Evolutionary conservation across 2,329 filamentous ascomycete species (phyloP), one percentile per base, ranked within the genome.

Genomic region (Metarhizium rileyi): DNA sequence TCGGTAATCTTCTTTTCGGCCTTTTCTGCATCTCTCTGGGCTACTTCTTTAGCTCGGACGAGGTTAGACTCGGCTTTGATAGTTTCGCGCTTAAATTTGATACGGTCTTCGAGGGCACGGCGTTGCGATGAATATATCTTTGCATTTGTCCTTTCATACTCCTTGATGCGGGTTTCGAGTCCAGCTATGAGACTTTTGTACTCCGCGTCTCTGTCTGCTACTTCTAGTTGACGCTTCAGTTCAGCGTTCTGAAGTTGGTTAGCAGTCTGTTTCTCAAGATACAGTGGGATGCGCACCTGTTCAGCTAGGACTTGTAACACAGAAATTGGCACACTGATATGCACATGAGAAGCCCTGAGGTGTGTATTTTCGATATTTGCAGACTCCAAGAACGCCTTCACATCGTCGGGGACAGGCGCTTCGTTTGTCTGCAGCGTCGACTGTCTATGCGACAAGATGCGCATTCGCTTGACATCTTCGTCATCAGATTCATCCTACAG

Each of bases 61-160:
- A 66, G 55, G 2, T 62, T 47, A 4, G 59, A 56, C 1, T 66
- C 66, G 0, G 69, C 62, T 41, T 74, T 68, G 36, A 68, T 63
- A 46, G 70, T 70, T 28, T 79, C 68, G 20, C 62, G 66, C 55
- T 80, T 70, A 38, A 74, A 76, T 5, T 56, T 58, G 30, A 66
- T 67, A 30, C 76, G 73, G 22, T 82, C 78, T 50, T 72, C 63
- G 5, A 80, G 60, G 3, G 78, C 76, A 14, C 66, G 66, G 54
- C 75, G 71, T 50, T 73, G 74, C 41, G 68, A 70, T 7, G 64
- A 60, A 46, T 78, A 72, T 4, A 79, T 70, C 5, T 63, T 62
- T 22, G 65, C 64, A 2, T 73, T 60, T 2, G 74, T 74, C 22
- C 63, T 65, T 45, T 71, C 64, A 47, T 74, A 68, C 18, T 73